These are phyloP conservation scores for Colletotrichum melonis DNA, from an alignment of 2,329 filamentous ascomycete genomes.

Conservation along the genomic window DNA sequence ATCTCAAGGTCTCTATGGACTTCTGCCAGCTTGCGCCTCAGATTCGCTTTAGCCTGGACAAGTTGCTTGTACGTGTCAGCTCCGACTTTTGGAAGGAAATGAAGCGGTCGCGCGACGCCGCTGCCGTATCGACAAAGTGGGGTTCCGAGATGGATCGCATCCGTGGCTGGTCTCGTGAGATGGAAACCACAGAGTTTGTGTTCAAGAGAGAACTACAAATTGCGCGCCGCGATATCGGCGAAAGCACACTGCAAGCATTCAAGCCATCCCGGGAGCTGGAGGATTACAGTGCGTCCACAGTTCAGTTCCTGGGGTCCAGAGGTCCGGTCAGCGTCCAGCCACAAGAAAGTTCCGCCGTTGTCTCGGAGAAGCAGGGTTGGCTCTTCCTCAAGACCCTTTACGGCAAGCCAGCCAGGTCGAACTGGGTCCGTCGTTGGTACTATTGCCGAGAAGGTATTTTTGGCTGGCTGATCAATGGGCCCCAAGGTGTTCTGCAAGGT, in stretches of 20 bases:
- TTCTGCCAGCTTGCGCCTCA: constrained; percentile 91
- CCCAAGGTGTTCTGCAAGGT: constrained; percentile 90
- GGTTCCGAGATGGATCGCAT: constrained; percentile 89
- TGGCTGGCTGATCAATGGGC: constrained; percentile 88
- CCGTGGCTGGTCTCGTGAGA: constrained; percentile 91
- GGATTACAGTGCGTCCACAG: constrained; percentile 89
- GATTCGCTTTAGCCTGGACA: constrained; percentile 85
- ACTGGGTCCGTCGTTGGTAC: constrained; percentile 93
- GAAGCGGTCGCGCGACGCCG: constrained; percentile 75
- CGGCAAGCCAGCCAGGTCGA: constrained; percentile 89
- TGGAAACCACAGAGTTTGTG: constrained; percentile 87
- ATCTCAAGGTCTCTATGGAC: constrained; percentile 92
- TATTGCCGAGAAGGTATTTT: constrained; percentile 97
- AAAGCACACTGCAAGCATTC: constrained; percentile 74
- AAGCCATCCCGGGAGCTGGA: constrained; percentile 93
- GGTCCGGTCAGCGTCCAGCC: constrained; percentile 74
- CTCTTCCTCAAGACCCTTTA: constrained; percentile 84
- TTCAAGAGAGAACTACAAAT: constrained; percentile 85
- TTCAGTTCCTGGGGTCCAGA: constrained; percentile 83
- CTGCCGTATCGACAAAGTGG: constrained; percentile 74
- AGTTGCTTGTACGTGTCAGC: constrained; percentile 85
- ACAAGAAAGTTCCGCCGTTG: constrained; percentile 59
- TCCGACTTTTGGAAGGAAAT: constrained; percentile 91
- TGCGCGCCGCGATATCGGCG: constrained; percentile 85
- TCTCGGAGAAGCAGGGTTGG: constrained; percentile 93